Evolutionary conservation across 495 filamentous ascomycete species (phyloP).

Genomic region (Lophiotrema nucula): DNA sequence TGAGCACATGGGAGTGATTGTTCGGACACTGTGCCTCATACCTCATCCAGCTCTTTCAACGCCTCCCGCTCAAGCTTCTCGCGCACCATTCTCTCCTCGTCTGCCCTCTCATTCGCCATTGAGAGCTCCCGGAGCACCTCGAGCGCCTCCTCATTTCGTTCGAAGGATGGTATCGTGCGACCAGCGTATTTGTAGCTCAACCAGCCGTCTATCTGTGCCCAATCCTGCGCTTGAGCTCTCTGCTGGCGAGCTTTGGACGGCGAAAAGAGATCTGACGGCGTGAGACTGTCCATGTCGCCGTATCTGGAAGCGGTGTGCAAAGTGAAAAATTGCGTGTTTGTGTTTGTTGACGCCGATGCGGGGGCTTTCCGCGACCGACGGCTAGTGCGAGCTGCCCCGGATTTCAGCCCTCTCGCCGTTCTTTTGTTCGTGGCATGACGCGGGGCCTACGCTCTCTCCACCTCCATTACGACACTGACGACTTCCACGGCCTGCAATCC

Average conservation of each 20-base stretch:
- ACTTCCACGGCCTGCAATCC: too few species aligned
- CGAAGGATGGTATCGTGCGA: constrained; percentile 63
- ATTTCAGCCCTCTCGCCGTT: constrained; percentile 3
- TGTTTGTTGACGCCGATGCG: constrained; percentile 2
- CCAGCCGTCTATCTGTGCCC: constrained; percentile 84
- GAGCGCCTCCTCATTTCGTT: constrained; percentile 82
- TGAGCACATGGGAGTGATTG: too few species aligned
- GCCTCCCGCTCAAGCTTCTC: constrained; percentile 60
- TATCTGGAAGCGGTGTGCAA: neutral
- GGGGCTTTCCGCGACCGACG: constrained; percentile 1
- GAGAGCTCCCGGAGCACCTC: constrained; percentile 73
- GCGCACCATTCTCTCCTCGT: constrained; percentile 65
- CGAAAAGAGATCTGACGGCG: constrained; percentile 65
- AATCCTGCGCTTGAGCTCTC: constrained; percentile 71
- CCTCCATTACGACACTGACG: neutral
- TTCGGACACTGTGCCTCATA: neutral
- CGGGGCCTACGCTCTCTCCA: neutral
- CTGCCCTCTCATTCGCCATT: constrained; percentile 73
- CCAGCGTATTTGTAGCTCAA: constrained; percentile 66
- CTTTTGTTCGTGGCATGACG: constrained; percentile 2
- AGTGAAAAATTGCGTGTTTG: neutral
- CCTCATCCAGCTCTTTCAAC: constrained; percentile 47
- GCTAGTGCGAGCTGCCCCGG: constrained; percentile 29
- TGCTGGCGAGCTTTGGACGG: constrained; percentile 66
- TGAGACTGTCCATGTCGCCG: constrained; percentile 28